A percentile compares a stretch with the other conserved stretches of the same genome.
phyloP scores from a whole-genome alignment of 768 basidiomycete genomes.

The Amanita pallidorosea region DNA sequence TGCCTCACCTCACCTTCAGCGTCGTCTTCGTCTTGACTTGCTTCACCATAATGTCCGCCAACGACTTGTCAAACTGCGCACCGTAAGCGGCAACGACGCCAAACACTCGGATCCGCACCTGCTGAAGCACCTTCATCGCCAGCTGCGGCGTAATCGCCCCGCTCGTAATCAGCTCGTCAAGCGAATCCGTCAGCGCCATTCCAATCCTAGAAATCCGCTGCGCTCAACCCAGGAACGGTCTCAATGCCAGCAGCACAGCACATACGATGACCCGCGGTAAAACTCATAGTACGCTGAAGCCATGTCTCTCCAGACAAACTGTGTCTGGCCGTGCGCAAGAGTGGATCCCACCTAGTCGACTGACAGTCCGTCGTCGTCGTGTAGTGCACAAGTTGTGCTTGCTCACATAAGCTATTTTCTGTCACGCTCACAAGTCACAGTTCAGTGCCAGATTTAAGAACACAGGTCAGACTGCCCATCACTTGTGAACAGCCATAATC shows the following conservation, averaged over 20 bases:
- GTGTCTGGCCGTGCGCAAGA: not conserved
- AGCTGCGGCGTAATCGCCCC: conserved; percentile 95
- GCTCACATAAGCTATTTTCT: no score
- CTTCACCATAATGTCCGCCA: conserved; percentile 88
- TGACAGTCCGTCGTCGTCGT: no score
- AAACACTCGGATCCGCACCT: conserved; percentile 38
- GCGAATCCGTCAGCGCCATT: conserved; percentile 93
- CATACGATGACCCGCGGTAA: conserved; percentile 85
- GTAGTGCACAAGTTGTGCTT: no score
- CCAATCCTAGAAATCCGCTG: conserved; percentile 57
- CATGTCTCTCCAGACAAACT: conserved; percentile 27
- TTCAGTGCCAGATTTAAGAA: no score
- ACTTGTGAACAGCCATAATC: no score
- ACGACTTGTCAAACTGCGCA: conserved; percentile 86
- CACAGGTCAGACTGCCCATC: no score
- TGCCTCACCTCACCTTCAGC: conserved; percentile 44
- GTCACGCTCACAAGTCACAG: no score
- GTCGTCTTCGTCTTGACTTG: conserved; percentile 92
- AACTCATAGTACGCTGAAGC: conserved; percentile 87
- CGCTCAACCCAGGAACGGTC: not conserved
- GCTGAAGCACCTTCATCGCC: conserved; percentile 97
- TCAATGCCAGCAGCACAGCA: conserved; percentile 10
- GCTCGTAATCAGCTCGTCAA: conserved; percentile 96
- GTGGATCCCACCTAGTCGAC: no score
- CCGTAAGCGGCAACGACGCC: not conserved